Base-by-base conservation (phyloP, 352 stramenopile genomes). In the Phytophthora pluvialis region DNA sequence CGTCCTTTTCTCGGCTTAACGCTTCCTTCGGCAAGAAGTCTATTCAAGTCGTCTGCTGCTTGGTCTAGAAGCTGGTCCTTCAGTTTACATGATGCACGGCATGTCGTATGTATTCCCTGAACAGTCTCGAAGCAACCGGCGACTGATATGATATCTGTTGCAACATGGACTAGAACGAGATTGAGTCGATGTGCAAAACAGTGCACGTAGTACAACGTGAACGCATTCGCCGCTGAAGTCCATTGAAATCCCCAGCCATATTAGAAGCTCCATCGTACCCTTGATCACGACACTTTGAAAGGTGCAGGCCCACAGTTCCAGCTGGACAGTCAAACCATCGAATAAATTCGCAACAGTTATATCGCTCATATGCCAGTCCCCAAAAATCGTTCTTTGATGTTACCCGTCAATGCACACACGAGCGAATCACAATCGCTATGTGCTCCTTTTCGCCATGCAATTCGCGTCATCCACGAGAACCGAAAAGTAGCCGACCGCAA, bases 171-270 rank as follows among this genome's bases (percentile, higher is more conserved):
- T 7, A 55, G 0, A 18, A 25, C 44, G 3, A 49, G 35, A 15
- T 63, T 49, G 2, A 63, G 18, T 12, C 55, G 15, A 42, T 49
- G 32, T 9, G 44, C 55, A 47, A 63, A 63, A 16, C 55, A 63
- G 28, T 55, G 44, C 5, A 63, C 15, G 26, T 28, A 63, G 11
- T 63, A 44, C 42, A 47, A n/a, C 13, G 6, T 13, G 2, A 5
- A 21, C 43, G 32, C 13, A 62, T n/a, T 29, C 6, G 21, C 0
- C n/a, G 11, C 8, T 48, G 43, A 12, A 62, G 18, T 9, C 54
- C 54, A 42, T 47, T 45, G 9, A 31, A 62, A 32, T 54, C 43
- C 3, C 33, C 54, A 2, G 32, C 7, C 54, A 62, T 62, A 46
- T 62, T 62, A 3, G 36, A 25, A 4, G 50, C 36, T 31, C 50